Percentiles rank a stretch among this genome's conserved stretches.
phyloP scores from a whole-genome alignment of 2,329 filamentous ascomycete genomes.

The Fusarium coicis region DNA sequence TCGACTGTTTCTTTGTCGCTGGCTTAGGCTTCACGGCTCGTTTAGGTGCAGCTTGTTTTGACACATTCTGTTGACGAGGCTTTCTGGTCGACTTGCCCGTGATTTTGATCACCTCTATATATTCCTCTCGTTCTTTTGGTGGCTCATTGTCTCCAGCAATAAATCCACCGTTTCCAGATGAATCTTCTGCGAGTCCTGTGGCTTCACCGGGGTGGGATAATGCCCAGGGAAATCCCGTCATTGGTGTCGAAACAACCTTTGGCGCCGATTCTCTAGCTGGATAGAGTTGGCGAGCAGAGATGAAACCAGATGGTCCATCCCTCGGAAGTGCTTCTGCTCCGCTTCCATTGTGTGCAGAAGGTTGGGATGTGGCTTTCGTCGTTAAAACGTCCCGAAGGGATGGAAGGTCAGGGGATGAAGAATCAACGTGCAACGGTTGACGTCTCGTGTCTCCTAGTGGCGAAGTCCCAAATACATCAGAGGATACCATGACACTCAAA shows the following conservation, averaged over 20 bases:
- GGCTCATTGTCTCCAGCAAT: not conserved
- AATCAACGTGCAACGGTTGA: constrained; percentile 48
- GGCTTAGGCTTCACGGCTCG: constrained; percentile 6
- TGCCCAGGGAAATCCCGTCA: not conserved
- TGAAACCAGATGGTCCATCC: constrained; percentile 52
- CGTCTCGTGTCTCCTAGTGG: constrained; percentile 47
- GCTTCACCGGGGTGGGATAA: not conserved
- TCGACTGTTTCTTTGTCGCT: not conserved
- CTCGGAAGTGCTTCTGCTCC: constrained; percentile 52
- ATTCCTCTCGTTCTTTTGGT: constrained; percentile 9
- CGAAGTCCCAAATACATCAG: constrained; percentile 48
- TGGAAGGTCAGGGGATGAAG: constrained; percentile 67
- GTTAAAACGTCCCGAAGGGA: constrained; percentile 61
- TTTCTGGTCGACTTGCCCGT: constrained; percentile 28
- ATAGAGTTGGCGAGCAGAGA: constrained; percentile 54
- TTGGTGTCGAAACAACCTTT: not conserved
- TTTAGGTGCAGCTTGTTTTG: constrained; percentile 28
- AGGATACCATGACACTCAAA: constrained; percentile 48
- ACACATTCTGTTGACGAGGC: constrained; percentile 29
- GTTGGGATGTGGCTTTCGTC: constrained; percentile 48
- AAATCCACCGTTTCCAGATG: not conserved
- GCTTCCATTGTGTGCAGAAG: constrained; percentile 51
- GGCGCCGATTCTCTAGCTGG: constrained; percentile 45
- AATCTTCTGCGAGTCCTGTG: not conserved
- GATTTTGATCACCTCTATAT: constrained; percentile 41